Evolutionary conservation across 495 filamentous ascomycete species (phyloP).

Genomic region (Daldinia grandis): DNA sequence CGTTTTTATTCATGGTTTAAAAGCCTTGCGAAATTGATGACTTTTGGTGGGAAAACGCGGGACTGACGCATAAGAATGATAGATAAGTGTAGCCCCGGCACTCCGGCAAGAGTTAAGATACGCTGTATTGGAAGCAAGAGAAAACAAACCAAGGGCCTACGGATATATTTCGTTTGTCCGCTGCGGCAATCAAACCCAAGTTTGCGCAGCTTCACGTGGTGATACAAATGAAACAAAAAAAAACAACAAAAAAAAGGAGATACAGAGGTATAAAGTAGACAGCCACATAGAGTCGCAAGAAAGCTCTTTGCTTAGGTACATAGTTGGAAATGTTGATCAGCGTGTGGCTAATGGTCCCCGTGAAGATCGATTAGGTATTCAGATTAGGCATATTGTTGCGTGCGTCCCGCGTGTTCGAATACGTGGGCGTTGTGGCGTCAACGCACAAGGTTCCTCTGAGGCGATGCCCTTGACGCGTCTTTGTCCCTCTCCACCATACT

Average conservation of each 20-base stretch:
- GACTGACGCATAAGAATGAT: too few relatives aligned
- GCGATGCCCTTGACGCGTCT: slow-evolving; percentile 37
- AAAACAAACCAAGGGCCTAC: slow-evolving; percentile 10
- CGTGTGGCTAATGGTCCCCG: slow-evolving; percentile 18
- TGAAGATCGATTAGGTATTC: slow-evolving; percentile 15
- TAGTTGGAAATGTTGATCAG: slow-evolving; percentile 30
- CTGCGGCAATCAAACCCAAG: slow-evolving; percentile 25
- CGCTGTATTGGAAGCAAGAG: background rate
- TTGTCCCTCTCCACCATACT: background rate
- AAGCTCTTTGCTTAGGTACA: too few relatives aligned
- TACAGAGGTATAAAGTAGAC: slow-evolving; percentile 11
- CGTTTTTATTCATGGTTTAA: too few relatives aligned
- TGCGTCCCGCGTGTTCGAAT: slow-evolving; percentile 20
- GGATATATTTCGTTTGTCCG: slow-evolving; percentile 24
- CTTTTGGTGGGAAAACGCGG: too few relatives aligned
- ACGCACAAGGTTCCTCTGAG: slow-evolving; percentile 12
- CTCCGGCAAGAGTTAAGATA: background rate
- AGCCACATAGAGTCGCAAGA: slow-evolving; percentile 22
- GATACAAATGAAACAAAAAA: background rate
- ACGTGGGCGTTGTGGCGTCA: slow-evolving; percentile 33
- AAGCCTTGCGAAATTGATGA: too few relatives aligned
- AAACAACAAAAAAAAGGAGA: background rate
- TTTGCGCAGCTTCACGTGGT: background rate
- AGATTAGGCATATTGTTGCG: slow-evolving; percentile 26
- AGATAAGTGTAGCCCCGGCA: too few relatives aligned